These are phyloP conservation scores for Amphichorda felina DNA, from an alignment of 2,329 filamentous ascomycete species.

Conservation along the genomic window DNA sequence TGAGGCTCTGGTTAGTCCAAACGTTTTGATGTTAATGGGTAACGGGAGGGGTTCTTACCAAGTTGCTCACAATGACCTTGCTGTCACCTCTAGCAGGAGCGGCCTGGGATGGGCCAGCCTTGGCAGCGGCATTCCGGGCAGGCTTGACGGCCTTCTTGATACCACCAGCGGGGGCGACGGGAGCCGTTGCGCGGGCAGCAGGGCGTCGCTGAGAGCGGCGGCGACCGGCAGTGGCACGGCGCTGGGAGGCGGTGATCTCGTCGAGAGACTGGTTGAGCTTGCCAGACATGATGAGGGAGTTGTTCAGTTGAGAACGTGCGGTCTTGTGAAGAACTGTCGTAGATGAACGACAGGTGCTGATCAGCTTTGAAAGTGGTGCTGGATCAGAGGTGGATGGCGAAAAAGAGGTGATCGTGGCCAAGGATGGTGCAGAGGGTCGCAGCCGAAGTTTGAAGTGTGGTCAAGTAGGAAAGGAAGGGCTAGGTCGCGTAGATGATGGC, in stretches of 20 bases:
- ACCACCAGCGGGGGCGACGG: slow-evolving; percentile 67
- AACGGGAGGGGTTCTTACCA: slow-evolving; percentile 51
- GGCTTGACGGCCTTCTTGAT: slow-evolving; percentile 66
- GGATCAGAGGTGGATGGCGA: background rate
- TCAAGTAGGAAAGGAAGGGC: background rate
- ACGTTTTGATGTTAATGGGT: background rate
- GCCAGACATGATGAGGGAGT: slow-evolving; percentile 59
- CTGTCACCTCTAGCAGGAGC: slow-evolving; percentile 57
- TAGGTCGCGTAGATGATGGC: background rate
- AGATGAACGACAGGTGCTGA: background rate
- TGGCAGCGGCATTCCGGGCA: slow-evolving; percentile 44
- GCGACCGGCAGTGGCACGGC: slow-evolving; percentile 39
- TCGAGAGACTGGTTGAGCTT: slow-evolving; percentile 97
- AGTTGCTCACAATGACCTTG: slow-evolving; percentile 97
- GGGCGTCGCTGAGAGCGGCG: slow-evolving; percentile 38
- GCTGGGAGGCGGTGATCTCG: slow-evolving; percentile 81
- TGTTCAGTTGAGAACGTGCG: background rate
- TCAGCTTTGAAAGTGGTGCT: background rate
- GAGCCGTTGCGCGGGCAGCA: slow-evolving; percentile 32
- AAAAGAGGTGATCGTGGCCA: background rate
- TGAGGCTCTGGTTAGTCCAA: slow-evolving; percentile 33
- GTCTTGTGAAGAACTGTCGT: background rate
- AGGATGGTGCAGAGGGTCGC: background rate
- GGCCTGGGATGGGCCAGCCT: slow-evolving; percentile 54
- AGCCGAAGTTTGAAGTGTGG: background rate